Evolutionary conservation across 768 basidiomycete species (phyloP).

Genomic region (Hysterangium stoloniferum): DNA sequence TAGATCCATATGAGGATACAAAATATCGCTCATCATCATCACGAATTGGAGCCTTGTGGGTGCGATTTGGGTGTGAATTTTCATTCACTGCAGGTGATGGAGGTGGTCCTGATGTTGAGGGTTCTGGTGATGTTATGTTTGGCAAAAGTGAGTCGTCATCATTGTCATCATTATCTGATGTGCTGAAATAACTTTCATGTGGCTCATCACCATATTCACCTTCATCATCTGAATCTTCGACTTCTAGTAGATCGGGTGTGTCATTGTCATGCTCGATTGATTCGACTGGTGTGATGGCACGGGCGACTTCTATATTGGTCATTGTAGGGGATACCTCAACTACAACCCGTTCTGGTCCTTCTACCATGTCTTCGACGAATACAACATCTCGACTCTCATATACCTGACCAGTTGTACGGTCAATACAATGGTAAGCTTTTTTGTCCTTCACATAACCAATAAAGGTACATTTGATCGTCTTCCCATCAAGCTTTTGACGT

Average conservation of each 20-base stretch:
- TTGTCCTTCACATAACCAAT: slow-evolving; percentile 15
- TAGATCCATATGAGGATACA: neutral
- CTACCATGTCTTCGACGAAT: slow-evolving; percentile 9
- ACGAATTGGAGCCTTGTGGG: neutral
- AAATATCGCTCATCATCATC: neutral
- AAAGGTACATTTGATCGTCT: neutral
- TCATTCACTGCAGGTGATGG: too few species aligned
- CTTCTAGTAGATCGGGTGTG: neutral
- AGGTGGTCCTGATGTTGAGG: too few species aligned
- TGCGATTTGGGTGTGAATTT: too few species aligned
- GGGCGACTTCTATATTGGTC: neutral
- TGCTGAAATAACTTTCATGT: neutral
- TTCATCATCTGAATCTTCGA: neutral
- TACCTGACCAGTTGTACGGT: slow-evolving; percentile 11
- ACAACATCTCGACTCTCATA: slow-evolving; percentile 9
- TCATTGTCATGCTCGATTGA: neutral
- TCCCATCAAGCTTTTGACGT: neutral
- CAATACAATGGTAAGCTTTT: slow-evolving; percentile 28
- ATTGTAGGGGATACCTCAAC: too few species aligned
- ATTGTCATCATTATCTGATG: neutral
- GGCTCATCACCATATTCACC: neutral
- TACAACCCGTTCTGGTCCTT: neutral
- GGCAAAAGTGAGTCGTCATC: neutral
- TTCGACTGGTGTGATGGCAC: neutral
- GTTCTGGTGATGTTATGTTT: neutral